phyloP scores from a whole-genome alignment of 2,329 filamentous ascomycete genomes.

The Diplodia corticola region DNA sequence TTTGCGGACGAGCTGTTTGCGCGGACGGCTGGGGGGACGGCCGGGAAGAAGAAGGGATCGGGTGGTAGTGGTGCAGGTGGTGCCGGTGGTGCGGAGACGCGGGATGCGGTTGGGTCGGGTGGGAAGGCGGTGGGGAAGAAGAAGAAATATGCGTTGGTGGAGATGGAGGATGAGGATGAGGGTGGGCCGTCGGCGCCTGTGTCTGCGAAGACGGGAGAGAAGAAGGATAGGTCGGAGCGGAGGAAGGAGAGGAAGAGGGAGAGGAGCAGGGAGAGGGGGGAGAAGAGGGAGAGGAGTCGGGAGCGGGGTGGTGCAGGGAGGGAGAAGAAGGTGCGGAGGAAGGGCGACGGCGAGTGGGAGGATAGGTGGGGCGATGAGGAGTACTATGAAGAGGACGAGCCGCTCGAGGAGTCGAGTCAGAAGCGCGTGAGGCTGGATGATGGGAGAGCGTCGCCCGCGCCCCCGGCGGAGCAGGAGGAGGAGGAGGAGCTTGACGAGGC shows the following conservation, averaged over 20 bases:
- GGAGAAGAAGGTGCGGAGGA: constrained; percentile 45
- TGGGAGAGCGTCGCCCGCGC: constrained; percentile 54
- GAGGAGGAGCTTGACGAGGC: constrained; percentile 26
- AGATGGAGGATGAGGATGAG: constrained; percentile 52
- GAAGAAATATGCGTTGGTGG: constrained; percentile 56
- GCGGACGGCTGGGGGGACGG: no score
- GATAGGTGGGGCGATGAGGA: constrained; percentile 84
- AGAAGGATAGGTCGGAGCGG: constrained; percentile 28
- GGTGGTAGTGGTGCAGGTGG: constrained; percentile 29
- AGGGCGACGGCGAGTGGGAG: constrained; percentile 62
- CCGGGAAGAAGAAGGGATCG: background rate
- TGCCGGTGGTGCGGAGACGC: background rate
- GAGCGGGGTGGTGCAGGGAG: constrained; percentile 49
- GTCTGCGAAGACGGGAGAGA: constrained; percentile 25
- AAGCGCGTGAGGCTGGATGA: constrained; percentile 54
- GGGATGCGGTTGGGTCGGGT: no score
- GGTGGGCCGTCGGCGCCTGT: constrained; percentile 29
- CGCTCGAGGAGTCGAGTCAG: constrained; percentile 67
- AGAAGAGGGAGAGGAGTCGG: constrained; percentile 45
- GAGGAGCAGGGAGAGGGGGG: constrained; percentile 39
- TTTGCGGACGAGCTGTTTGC: constrained; percentile 52
- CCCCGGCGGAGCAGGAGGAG: constrained; percentile 45
- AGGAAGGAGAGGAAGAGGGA: constrained; percentile 36
- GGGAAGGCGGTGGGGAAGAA: constrained; percentile 21
- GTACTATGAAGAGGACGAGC: constrained; percentile 52